These are phyloP conservation scores for Mortierella antarctica DNA, from an alignment of 192 early-diverging fungal species.

Conservation along the genomic window DNA sequence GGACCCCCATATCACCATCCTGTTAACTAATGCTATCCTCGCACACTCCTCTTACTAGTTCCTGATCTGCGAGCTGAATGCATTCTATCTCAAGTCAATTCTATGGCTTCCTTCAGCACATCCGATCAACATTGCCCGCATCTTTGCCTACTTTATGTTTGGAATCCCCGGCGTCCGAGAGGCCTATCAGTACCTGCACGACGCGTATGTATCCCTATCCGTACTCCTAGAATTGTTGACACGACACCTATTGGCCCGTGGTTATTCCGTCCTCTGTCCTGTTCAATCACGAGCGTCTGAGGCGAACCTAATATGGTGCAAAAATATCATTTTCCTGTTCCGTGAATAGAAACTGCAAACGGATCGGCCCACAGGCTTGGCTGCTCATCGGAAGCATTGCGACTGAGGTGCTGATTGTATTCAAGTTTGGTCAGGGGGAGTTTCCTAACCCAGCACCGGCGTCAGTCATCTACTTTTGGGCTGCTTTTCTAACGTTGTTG, in stretches of 20 bases:
- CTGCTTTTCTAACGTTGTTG: constrained; percentile 42
- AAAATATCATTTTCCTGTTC: background rate
- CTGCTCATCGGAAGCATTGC: constrained; percentile 82
- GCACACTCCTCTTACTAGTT: constrained; percentile 54
- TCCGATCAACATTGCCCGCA: constrained; percentile 79
- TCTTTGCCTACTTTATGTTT: constrained; percentile 87
- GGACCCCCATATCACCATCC: no score
- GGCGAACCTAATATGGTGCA: no score
- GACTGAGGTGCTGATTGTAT: constrained; percentile 89
- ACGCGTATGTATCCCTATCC: constrained; percentile 26
- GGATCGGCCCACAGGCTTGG: background rate
- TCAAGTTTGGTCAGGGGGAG: constrained; percentile 90
- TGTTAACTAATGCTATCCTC: constrained; percentile 2
- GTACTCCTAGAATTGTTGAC: background rate
- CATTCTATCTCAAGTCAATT: constrained; percentile 94
- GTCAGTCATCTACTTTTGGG: background rate
- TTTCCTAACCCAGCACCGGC: constrained; percentile 82
- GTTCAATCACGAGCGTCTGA: no score
- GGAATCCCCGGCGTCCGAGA: constrained; percentile 89
- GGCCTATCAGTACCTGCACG: constrained; percentile 89
- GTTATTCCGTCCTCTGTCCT: background rate
- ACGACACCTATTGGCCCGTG: no score
- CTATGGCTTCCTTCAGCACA: constrained; percentile 93
- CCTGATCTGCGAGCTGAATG: constrained; percentile 87
- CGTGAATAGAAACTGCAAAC: constrained; percentile 70